Conservation (phyloP, 108 stramenopile species). For the Ochromonas danica region DNA sequence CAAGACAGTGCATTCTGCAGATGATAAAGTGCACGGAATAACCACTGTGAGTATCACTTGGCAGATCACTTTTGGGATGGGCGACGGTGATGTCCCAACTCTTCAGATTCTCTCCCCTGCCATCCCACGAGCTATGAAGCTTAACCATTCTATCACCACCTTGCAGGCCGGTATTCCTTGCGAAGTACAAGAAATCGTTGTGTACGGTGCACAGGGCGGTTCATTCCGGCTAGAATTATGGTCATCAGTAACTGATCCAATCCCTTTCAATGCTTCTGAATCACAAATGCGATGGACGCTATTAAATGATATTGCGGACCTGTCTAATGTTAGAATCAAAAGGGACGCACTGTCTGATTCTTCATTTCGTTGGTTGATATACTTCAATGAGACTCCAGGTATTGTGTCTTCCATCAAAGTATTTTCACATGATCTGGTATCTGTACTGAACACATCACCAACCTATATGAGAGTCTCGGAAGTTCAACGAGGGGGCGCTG, state of each 20-base stretch:
- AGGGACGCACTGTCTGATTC: neutral
- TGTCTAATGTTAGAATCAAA: neutral
- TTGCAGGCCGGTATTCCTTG: neutral
- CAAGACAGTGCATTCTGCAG: neutral
- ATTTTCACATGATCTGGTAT: no score
- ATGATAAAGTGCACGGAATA: neutral
- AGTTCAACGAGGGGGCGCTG: no score
- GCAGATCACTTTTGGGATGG: conserved; percentile 11
- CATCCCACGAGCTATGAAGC: neutral
- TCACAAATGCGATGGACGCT: neutral
- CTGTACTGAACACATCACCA: no score
- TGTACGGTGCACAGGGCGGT: conserved; percentile 9
- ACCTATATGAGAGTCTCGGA: no score
- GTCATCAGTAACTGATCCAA: neutral
- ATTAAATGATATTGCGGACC: neutral
- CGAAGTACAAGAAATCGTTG: conserved; percentile 4
- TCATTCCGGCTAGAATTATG: neutral
- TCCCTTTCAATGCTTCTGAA: conserved; percentile 26
- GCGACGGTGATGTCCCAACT: neutral
- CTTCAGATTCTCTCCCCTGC: neutral
- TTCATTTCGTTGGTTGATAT: neutral
- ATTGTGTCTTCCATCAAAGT: neutral
- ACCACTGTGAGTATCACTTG: neutral
- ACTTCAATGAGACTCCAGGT: conserved; percentile 31
- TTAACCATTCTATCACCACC: neutral